Evolutionary conservation across 257 asterid species (phyloP), one percentile per base, ranked within the genome.

Genomic region (Salvia miltiorrhiza): DNA sequence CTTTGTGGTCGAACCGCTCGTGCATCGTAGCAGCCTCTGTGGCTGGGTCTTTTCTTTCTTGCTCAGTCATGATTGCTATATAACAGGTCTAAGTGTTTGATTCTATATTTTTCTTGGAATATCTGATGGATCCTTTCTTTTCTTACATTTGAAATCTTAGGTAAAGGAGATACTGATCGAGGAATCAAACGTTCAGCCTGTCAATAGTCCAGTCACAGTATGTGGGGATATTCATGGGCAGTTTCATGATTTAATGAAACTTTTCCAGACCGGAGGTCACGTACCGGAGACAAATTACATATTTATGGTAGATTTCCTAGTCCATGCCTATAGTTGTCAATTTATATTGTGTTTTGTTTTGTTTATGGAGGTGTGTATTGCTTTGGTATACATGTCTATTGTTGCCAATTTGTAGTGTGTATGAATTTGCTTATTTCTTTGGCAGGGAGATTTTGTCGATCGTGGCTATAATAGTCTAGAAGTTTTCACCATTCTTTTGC

Each of bases 381-480:
- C n/a, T n/a, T n/a, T n/a, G n/a, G n/a, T n/a, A n/a, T n/a, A n/a
- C 30, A 12, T 40, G 30, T 52, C 12, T 33, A 13, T 55, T 33
- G 9, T 65, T 65, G 68, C 33, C 69, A 24, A 21, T 57, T 74
- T 28, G n/a, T n/a, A n/a, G 16, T 49, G 23, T 69, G 50, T 40
- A 49, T 71, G 39, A 20, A 33, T 30, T 54, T 47, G 44, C 52
- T 70, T 19, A 14, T 71, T 59, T 13, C 20, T 48, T 16, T 47
- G 54, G 54, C 84, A 93, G 98, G 98, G 98, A 73, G 98, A 93
- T 77, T 93, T 93, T 82, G 98, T 93, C 73, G 98, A 93, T 73
- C 98, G 98, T 70, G 98, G 98, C 57, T 93, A 93, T 66, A 93
- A 93, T 76, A 93, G 98, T 83, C 84, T 93, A 43, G 98, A 93